Evolutionary conservation across 2,329 filamentous ascomycete species (phyloP).

Genomic region (Aspergillus udagawae): DNA sequence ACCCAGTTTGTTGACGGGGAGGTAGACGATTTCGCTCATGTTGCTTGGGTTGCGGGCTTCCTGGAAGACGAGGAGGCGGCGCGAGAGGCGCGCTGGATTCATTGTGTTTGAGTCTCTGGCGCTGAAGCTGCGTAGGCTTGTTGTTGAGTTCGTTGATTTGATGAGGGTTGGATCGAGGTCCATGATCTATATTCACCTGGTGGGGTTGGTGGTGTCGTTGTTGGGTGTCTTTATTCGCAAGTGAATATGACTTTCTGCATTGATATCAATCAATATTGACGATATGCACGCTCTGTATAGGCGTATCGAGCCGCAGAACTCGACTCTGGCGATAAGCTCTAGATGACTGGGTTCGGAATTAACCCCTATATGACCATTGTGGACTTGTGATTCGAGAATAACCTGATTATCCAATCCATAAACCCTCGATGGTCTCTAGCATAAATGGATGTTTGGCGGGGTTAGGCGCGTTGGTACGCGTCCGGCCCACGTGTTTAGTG

Average conservation of each 20-base stretch:
- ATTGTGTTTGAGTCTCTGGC: conserved; percentile 5
- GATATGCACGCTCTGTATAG: background rate
- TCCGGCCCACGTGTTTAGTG: background rate
- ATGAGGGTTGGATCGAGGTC: background rate
- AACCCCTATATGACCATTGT: background rate
- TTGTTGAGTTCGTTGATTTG: background rate
- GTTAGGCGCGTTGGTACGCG: background rate
- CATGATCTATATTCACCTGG: background rate
- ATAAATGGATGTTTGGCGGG: background rate
- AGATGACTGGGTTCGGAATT: background rate
- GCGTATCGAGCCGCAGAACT: background rate
- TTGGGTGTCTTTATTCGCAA: background rate
- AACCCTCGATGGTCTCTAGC: background rate
- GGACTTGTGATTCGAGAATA: background rate
- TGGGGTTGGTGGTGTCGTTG: background rate
- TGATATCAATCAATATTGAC: background rate
- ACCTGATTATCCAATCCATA: background rate
- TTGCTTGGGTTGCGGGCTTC: conserved; percentile 32
- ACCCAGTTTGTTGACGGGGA: conserved; percentile 35
- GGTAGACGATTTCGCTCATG: conserved; percentile 24
- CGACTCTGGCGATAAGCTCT: background rate
- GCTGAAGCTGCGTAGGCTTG: background rate
- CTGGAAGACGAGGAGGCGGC: conserved; percentile 36
- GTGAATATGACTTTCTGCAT: background rate
- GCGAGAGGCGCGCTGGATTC: conserved; percentile 7